Evolutionary conservation across 768 basidiomycete genomes (phyloP).

Genomic region (Mycena metata): DNA sequence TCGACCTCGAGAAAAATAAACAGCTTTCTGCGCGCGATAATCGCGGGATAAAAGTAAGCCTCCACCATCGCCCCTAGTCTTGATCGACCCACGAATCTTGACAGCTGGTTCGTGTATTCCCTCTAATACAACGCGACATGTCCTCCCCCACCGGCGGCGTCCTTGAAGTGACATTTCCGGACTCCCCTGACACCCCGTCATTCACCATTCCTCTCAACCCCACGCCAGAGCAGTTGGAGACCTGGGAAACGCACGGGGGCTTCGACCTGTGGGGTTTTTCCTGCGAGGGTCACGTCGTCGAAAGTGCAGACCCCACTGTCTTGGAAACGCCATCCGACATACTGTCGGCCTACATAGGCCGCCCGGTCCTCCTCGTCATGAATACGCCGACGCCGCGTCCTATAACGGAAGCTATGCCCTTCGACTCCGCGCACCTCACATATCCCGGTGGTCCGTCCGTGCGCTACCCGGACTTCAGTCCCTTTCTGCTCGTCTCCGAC

Average conservation of each 20-base stretch:
- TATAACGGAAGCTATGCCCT: constrained; percentile 19
- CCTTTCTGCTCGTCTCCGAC: constrained; percentile 35
- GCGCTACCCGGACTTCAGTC: constrained; percentile 35
- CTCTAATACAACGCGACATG: constrained; percentile 27
- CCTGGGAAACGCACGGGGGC: constrained; percentile 30
- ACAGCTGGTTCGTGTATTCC: constrained; percentile 36
- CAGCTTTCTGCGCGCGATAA: constrained; percentile 39
- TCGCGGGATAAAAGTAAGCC: constrained; percentile 36
- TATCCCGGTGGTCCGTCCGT: constrained; percentile 34
- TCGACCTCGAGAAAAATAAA: constrained; percentile 40
- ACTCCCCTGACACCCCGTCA: constrained; percentile 34
- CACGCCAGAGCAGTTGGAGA: constrained; percentile 26
- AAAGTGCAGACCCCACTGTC: constrained; percentile 14
- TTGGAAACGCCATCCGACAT: constrained; percentile 35
- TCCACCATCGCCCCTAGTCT: not conserved
- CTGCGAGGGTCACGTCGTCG: constrained; percentile 32
- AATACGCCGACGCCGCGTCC: constrained; percentile 28
- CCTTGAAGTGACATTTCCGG: constrained; percentile 34
- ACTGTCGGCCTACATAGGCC: constrained; percentile 31
- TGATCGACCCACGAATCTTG: not conserved
- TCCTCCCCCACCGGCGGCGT: constrained; percentile 34
- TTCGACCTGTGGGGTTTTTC: constrained; percentile 36
- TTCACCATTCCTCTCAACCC: constrained; percentile 36
- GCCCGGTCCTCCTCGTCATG: constrained; percentile 37
- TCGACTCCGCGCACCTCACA: constrained; percentile 26